phyloP scores from a whole-genome alignment of 495 filamentous ascomycete species.

The Staphylotrichum tortipilum region DNA sequence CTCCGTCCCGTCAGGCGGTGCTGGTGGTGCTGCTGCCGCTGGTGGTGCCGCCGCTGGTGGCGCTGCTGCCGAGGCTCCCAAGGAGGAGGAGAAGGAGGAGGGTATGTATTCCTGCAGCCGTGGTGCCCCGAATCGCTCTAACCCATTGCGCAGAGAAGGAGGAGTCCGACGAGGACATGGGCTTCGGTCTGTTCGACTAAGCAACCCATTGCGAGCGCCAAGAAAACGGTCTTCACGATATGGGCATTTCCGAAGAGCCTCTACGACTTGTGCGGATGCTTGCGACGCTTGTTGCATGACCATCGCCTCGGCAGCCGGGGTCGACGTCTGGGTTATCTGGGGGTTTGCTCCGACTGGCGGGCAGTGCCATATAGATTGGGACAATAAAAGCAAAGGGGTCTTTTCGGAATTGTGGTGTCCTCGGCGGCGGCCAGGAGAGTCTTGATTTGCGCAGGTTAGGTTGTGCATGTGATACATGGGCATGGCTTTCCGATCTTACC shows the following conservation, averaged over 20 bases:
- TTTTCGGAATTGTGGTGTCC: constrained; percentile 15
- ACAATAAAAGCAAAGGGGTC: constrained; percentile 19
- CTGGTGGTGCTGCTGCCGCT: constrained; percentile 56
- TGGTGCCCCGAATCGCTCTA: constrained; percentile 14
- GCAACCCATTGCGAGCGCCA: constrained; percentile 11
- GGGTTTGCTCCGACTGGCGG: constrained; percentile 4
- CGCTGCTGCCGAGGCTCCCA: constrained; percentile 58
- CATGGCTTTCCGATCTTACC: too few relatives aligned
- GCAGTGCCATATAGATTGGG: constrained; percentile 13
- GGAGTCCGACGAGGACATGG: constrained; percentile 99
- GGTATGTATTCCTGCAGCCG: constrained; percentile 33
- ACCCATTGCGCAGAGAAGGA: constrained; percentile 43
- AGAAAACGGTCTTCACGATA: constrained; percentile 1
- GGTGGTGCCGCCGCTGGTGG: constrained; percentile 56
- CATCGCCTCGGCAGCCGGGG: constrained; percentile 7
- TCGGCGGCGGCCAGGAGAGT: too few relatives aligned
- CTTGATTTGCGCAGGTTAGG: too few relatives aligned
- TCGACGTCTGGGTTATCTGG: constrained; percentile 14
- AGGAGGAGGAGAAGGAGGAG: constrained; percentile 68
- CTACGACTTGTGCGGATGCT: constrained; percentile 10
- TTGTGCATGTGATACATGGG: too few relatives aligned
- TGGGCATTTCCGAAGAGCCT: constrained; percentile 21
- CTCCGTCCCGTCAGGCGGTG: constrained; percentile 90
- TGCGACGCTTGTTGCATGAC: constrained; percentile 8
- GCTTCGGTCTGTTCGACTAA: constrained; percentile 99